phyloP scores from a whole-genome alignment of 2,329 filamentous ascomycete species.

The Fusarium illudens region DNA sequence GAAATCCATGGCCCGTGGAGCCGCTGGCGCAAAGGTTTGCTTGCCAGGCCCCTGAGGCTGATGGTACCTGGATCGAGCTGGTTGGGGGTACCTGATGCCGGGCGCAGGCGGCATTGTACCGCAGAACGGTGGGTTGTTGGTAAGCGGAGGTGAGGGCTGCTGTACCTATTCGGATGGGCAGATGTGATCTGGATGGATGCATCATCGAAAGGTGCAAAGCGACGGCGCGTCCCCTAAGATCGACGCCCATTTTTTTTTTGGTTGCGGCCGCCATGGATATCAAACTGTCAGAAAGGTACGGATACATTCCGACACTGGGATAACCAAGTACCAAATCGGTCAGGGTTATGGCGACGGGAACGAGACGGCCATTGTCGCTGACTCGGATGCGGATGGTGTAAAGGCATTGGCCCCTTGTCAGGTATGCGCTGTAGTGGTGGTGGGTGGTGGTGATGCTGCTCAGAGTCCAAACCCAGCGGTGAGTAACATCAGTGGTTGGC shows the following conservation, averaged over 20 bases:
- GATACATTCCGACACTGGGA: conserved; percentile 1
- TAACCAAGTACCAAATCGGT: neutral
- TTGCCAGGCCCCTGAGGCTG: conserved; percentile 33
- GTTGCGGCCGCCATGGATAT: conserved; percentile 13
- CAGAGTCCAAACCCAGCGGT: conserved; percentile 16
- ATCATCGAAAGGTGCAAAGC: conserved; percentile 21
- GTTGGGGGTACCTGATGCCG: neutral
- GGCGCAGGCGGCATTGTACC: neutral
- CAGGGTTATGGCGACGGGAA: neutral
- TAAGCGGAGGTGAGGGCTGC: neutral
- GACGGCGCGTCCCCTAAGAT: conserved; percentile 24
- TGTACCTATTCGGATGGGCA: conserved; percentile 5
- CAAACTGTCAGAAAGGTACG: conserved; percentile 13
- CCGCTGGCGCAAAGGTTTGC: conserved; percentile 24
- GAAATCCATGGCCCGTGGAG: conserved; percentile 22
- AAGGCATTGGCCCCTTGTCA: conserved; percentile 17
- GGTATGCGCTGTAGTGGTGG: neutral
- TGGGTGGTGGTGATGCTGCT: neutral
- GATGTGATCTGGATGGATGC: conserved; percentile 23
- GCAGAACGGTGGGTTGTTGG: neutral
- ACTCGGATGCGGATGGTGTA: conserved; percentile 12
- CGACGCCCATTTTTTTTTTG: conserved; percentile 20
- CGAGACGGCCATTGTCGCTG: neutral
- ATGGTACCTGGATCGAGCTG: conserved; percentile 4
- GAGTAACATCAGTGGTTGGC: conserved; percentile 12